These are phyloP conservation scores for Grosmannia clavigera DNA, from an alignment of 2,329 filamentous ascomycete species.

Conservation along the genomic window DNA sequence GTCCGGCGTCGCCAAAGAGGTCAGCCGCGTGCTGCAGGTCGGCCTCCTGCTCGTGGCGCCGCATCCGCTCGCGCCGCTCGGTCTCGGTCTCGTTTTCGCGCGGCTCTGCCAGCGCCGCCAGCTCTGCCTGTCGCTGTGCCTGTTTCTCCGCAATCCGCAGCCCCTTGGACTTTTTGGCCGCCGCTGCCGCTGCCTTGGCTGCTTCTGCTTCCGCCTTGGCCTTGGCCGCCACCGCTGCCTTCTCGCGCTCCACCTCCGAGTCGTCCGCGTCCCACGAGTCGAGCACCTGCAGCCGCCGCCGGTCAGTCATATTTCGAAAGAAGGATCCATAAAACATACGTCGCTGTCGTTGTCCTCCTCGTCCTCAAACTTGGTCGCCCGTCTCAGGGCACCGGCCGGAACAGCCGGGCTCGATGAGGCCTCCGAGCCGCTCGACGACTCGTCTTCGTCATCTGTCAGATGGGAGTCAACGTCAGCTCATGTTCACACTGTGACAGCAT, in stretches of 20 bases:
- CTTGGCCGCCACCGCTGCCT: conserved; percentile 75
- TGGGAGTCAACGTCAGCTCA: neutral
- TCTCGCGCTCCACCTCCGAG: conserved; percentile 92
- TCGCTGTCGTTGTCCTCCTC: conserved; percentile 74
- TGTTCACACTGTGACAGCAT: neutral
- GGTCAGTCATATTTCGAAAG: neutral
- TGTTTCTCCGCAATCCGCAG: conserved; percentile 75
- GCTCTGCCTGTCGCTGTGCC: conserved; percentile 37
- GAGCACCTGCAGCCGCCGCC: conserved; percentile 50
- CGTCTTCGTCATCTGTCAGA: conserved; percentile 24
- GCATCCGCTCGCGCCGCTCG: conserved; percentile 61
- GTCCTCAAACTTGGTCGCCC: conserved; percentile 65
- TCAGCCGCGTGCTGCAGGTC: conserved; percentile 86
- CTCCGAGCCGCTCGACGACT: conserved; percentile 21
- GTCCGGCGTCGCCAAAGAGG: conserved; percentile 70
- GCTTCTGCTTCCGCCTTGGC: conserved; percentile 83
- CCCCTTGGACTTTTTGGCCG: conserved; percentile 80
- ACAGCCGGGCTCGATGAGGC: conserved; percentile 26
- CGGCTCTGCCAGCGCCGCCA: conserved; percentile 46
- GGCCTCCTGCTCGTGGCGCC: conserved; percentile 70
- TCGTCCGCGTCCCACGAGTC: conserved; percentile 98
- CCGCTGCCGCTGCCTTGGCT: conserved; percentile 73
- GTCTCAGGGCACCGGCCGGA: conserved; percentile 28
- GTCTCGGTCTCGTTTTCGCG: conserved; percentile 63
- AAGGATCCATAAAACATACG: conserved; percentile 35